Conservation (phyloP, 2,329 filamentous ascomycete genomes). For the Ceratocystis albifundus region DNA sequence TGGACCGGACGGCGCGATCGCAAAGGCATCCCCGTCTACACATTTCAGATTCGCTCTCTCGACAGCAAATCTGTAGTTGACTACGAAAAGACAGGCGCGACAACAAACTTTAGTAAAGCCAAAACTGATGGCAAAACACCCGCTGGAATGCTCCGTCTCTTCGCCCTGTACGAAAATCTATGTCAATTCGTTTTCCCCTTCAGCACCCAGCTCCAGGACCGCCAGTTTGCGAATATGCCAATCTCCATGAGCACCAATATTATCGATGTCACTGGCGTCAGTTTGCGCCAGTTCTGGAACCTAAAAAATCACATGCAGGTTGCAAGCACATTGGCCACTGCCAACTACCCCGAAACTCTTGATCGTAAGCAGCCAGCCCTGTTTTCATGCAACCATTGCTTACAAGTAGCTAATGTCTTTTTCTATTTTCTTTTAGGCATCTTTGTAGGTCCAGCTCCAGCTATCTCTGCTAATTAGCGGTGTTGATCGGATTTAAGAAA, state of each 20-base stretch:
- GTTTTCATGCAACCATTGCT: background rate
- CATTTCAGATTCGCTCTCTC: conserved; percentile 76
- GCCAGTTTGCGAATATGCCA: conserved; percentile 65
- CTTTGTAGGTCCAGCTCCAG: conserved; percentile 18
- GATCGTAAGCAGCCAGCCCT: conserved; percentile 63
- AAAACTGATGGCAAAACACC: conserved; percentile 55
- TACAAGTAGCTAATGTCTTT: conserved; percentile 9
- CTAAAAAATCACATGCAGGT: conserved; percentile 89
- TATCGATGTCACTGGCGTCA: conserved; percentile 79
- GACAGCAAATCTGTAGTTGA: conserved; percentile 68
- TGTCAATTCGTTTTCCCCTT: conserved; percentile 78
- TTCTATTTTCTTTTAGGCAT: conserved; percentile 15
- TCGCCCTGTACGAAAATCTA: conserved; percentile 87
- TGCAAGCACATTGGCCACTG: conserved; percentile 75
- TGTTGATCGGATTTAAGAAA: background rate
- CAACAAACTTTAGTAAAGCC: conserved; percentile 48
- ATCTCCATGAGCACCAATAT: conserved; percentile 91
- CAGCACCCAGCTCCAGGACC: conserved; percentile 61
- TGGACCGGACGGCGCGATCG: conserved; percentile 84
- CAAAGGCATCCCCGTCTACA: conserved; percentile 81
- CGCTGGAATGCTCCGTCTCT: conserved; percentile 69
- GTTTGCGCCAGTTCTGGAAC: conserved; percentile 92
- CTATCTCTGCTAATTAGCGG: background rate
- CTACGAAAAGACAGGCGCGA: conserved; percentile 58
- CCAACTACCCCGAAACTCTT: conserved; percentile 88